Base-by-base conservation (phyloP, 2,329 filamentous ascomycete genomes). In the Sporothrix protearum region DNA sequence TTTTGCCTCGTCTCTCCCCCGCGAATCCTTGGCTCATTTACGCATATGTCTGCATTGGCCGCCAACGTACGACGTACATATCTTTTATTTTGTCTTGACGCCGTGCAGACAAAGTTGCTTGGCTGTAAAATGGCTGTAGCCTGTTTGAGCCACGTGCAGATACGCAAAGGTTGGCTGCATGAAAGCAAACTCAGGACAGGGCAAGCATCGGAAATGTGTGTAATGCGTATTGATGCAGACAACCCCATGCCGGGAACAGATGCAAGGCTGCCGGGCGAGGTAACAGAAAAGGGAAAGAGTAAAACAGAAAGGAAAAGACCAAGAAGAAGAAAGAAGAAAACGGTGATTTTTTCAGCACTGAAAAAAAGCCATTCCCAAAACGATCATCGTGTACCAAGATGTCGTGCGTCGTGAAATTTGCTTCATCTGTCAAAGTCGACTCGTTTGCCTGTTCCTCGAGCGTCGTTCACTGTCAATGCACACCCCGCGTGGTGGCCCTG, bases 81-180 rank as follows among this genome's bases (percentile, higher is more conserved):
- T 28, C 12, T 9, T 28, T 53, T 22, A 3, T 53, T 49, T 53
- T 22, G 22, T 5, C 25, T 12, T 25, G n/a, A 51, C 19, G 42
- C 16, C 1, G 42, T 45, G 42, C 10, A 47, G 42, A 12, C 14
- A 19, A 14, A 47, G 42, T 25, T 53, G 49, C 49, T 28, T 28
- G 22, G 49, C 49, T n/a, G 47, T 10, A 51, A 28, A 25, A 53
- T 25, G 16, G 55, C 16, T 36, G 33, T 33, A 61, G 30, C 57
- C 57, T 61, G 8, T 61, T 61, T 61, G 57, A 39, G 33, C 57
- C 30, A 61, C 57, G 57, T 61, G 57, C 57, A 61, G 28, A 59
- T 36, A 10, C 30, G 55, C 19, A 30, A 28, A n/a, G 57, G 30
- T 10, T 22, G 28, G 10, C 14, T 33, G 55, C 55, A 36, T 36